Conservation (phyloP, 2,329 filamentous ascomycete genomes). For the Alternaria longipes region DNA sequence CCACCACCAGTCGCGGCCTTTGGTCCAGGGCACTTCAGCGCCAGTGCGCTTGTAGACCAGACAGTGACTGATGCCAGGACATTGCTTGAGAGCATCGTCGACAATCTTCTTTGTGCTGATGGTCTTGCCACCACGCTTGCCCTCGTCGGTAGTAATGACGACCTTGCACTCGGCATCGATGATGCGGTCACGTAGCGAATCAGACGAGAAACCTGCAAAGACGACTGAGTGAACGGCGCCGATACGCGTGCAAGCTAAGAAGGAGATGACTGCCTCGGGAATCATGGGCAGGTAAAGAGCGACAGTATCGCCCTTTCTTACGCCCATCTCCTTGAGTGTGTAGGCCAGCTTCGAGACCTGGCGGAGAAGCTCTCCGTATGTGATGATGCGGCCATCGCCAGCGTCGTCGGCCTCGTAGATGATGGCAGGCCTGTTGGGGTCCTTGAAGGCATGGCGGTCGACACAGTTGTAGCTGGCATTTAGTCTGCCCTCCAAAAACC, state of each 20-base stretch:
- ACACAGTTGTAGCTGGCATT: constrained; percentile 98
- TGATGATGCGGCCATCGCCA: constrained; percentile 84
- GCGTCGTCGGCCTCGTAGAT: constrained; percentile 98
- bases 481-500: constrained; percentile 92
- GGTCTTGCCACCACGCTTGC: constrained; percentile 95
- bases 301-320: constrained; percentile 96
- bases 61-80: constrained; percentile 83
- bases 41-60: constrained; percentile 96
- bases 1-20: constrained; percentile 95
- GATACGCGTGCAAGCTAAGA: constrained; percentile 90
- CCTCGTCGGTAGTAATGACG: constrained; percentile 96
- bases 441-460: constrained; percentile 93
- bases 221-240: constrained; percentile 97
- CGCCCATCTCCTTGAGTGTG: constrained; percentile 92
- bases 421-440: constrained; percentile 92
- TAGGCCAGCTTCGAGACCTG: constrained; percentile 89
- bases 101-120: constrained; percentile 99
- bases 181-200: constrained; percentile 94
- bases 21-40: constrained; percentile 88
- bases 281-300: constrained; percentile 99
- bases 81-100: constrained; percentile 95
- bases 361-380: constrained; percentile 90
- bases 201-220: constrained; percentile 96
- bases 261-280: constrained; percentile 89
- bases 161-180: constrained; percentile 90